Percentiles rank a stretch among this genome's conserved stretches.
phyloP scores from a whole-genome alignment of 2,329 filamentous ascomycete species.

The Fusarium sp. region DNA sequence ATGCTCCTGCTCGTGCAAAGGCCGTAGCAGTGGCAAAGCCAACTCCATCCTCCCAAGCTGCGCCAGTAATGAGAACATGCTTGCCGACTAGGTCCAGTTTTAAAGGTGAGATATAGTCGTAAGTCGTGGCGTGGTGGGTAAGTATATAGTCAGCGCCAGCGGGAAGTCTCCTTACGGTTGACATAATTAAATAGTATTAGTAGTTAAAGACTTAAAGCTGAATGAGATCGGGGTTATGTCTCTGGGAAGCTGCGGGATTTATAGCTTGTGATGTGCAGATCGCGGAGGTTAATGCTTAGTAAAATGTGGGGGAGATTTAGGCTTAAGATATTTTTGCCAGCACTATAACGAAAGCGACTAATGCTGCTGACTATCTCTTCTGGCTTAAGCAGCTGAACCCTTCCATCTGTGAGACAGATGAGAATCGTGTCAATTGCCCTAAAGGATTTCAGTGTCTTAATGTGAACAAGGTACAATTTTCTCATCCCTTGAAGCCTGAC shows the following conservation, averaged over 20 bases:
- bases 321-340: too few relatives aligned
- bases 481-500: slow-evolving; percentile 66
- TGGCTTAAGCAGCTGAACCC: slow-evolving; percentile 49
- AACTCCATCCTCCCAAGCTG: neutral
- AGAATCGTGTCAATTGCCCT: slow-evolving; percentile 54
- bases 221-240: neutral
- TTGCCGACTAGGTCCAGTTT: neutral
- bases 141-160: neutral
- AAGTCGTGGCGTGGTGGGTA: neutral
- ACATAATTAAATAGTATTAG: neutral
- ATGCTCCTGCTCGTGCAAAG: neutral
- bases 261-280: neutral
- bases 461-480: slow-evolving; percentile 69
- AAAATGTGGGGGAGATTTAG: neutral
- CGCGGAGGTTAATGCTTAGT: neutral
- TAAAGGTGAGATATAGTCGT: neutral
- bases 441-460: slow-evolving; percentile 51
- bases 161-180: rapidly evolving
- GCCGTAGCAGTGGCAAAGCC: neutral
- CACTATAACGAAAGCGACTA: too few relatives aligned
- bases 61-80: neutral
- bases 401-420: slow-evolving; percentile 53
- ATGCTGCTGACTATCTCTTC: slow-evolving; percentile 59
- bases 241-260: neutral
- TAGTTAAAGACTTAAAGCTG: neutral